These are phyloP conservation scores for Penicillium daleae DNA, from an alignment of 495 filamentous ascomycete genomes.

Conservation along the genomic window DNA sequence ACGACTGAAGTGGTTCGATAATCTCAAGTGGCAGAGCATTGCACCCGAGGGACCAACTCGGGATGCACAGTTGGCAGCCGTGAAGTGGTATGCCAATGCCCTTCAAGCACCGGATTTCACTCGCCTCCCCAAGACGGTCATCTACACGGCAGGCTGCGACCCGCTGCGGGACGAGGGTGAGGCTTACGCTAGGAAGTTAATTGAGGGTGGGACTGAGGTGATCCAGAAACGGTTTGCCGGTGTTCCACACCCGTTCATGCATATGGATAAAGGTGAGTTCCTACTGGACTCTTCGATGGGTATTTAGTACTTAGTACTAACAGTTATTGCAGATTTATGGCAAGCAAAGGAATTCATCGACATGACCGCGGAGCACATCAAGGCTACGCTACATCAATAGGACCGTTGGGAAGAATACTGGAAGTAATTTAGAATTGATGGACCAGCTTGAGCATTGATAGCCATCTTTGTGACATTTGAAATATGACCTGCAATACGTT, in stretches of 20 bases:
- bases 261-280: conserved; percentile 39
- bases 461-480: not conserved
- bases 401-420: not conserved
- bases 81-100: conserved; percentile 35
- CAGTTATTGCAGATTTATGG: conserved; percentile 25
- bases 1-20: conserved; percentile 51
- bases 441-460: not conserved
- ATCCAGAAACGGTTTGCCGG: conserved; percentile 51
- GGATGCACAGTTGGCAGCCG: conserved; percentile 20
- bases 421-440: not conserved
- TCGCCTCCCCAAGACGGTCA: conserved; percentile 47
- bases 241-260: conserved; percentile 55
- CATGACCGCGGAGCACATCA: conserved; percentile 33
- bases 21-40: conserved; percentile 34
- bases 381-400: conserved; percentile 21
- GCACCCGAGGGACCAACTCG: conserved; percentile 4
- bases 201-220: conserved; percentile 51
- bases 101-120: conserved; percentile 47
- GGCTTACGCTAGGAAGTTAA: conserved; percentile 50
- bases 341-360: conserved; percentile 36
- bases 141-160: conserved; percentile 54
- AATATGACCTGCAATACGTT: not conserved
- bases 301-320: conserved; percentile 1
- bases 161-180: conserved; percentile 57
- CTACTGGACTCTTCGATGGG: not conserved